phyloP scores from a whole-genome alignment of 768 basidiomycete genomes.

The Mycena pura region DNA sequence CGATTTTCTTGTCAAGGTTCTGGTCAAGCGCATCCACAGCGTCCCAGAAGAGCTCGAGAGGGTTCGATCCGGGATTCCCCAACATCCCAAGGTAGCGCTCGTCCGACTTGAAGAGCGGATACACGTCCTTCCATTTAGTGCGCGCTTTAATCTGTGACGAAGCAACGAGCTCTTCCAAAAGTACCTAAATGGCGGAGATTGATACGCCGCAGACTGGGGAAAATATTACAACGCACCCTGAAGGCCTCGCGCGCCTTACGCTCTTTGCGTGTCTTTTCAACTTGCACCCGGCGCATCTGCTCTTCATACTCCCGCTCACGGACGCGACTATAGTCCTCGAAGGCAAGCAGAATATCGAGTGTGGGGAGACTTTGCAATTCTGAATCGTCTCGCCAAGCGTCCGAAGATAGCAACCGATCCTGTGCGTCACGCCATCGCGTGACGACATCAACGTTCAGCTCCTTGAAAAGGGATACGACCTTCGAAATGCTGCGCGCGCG shows the following conservation, averaged over 20 bases:
- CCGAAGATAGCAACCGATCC: constrained; percentile 73
- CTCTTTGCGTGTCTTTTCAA: constrained; percentile 84
- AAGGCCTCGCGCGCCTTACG: constrained; percentile 92
- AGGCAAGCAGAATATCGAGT: constrained; percentile 90
- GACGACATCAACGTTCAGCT: constrained; percentile 89
- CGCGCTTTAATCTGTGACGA: constrained; percentile 76
- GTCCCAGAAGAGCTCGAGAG: constrained; percentile 97
- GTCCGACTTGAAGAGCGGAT: constrained; percentile 78
- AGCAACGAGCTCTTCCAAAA: constrained; percentile 74
- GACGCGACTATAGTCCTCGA: constrained; percentile 92
- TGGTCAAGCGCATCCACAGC: constrained; percentile 87
- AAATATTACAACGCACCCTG: constrained; percentile 58
- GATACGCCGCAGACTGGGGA: background rate
- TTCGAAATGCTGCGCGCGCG: constrained; percentile 83
- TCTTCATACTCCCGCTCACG: constrained; percentile 93
- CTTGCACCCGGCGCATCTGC: constrained; percentile 76
- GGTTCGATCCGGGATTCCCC: constrained; percentile 93
- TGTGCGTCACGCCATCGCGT: constrained; percentile 92
- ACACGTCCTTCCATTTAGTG: constrained; percentile 91
- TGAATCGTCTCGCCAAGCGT: constrained; percentile 77
- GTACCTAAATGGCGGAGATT: constrained; percentile 49
- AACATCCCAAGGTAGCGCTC: constrained; percentile 87
- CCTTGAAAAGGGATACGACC: constrained; percentile 84
- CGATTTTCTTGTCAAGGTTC: constrained; percentile 79
- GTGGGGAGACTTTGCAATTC: constrained; percentile 86